Evolutionary conservation across 805 yeast species (phyloP).

Genomic region (Candida berthetii): DNA sequence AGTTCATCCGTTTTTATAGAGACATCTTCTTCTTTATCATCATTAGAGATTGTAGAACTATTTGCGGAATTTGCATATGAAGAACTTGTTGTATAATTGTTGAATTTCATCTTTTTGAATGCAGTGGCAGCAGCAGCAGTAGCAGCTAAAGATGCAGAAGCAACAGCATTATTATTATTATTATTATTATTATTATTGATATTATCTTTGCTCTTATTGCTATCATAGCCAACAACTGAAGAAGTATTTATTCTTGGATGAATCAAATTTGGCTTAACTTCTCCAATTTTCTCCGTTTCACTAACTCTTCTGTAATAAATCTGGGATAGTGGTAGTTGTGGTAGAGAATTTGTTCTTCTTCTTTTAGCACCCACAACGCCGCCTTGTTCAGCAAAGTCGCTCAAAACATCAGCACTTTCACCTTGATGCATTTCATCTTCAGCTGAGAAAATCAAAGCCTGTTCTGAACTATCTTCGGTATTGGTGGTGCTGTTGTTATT

Average conservation of each 20-base stretch:
- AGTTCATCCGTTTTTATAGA: slow-evolving; percentile 4
- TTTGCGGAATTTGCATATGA: slow-evolving; percentile 3
- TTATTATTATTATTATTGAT: too few relatives aligned
- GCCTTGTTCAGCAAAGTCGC: too few relatives aligned
- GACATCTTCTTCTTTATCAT: too few relatives aligned
- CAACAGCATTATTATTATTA: too few relatives aligned
- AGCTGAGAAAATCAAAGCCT: neutral
- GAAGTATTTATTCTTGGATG: neutral
- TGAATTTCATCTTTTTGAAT: neutral
- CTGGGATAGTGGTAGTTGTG: slow-evolving; percentile 45
- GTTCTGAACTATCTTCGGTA: neutral
- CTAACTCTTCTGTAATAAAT: slow-evolving; percentile 32
- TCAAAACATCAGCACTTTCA: slow-evolving; percentile 1
- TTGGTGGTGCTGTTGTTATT: too few relatives aligned
- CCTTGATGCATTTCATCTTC: neutral
- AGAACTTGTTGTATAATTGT: neutral
- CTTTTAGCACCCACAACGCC: slow-evolving; percentile 27
- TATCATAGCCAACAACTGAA: too few relatives aligned
- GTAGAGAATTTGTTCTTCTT: slow-evolving; percentile 46
- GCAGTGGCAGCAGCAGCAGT: slow-evolving; percentile 3
- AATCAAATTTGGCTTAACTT: slow-evolving; percentile 30
- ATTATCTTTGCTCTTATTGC: too few relatives aligned
- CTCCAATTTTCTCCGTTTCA: slow-evolving; percentile 33
- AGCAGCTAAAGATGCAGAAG: too few relatives aligned
- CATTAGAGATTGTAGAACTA: slow-evolving; percentile 3